Percentiles rank a stretch among this genome's conserved stretches.
Conservation (phyloP, 805 yeast species). For the Candida orba region DNA sequence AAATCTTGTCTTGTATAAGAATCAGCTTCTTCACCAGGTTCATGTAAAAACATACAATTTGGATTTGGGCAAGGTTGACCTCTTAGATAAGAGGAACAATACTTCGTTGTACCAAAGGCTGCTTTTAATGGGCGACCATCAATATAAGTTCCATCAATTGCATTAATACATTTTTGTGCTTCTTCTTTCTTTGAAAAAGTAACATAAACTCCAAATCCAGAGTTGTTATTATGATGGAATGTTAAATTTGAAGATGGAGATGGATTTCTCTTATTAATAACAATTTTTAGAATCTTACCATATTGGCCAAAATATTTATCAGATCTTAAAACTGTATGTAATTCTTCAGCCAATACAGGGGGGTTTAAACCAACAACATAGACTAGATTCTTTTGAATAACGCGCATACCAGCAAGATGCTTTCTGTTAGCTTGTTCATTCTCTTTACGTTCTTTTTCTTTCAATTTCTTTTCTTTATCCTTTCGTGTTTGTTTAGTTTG, state of each 20-base stretch:
- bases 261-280: constrained; percentile 72
- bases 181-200: constrained; percentile 92
- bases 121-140: constrained; percentile 90
- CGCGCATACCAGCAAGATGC: constrained; percentile 94
- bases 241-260: constrained; percentile 17
- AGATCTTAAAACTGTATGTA: constrained; percentile 73
- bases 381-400: constrained; percentile 95
- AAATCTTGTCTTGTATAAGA: constrained; percentile 86
- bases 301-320: constrained; percentile 98
- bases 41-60: constrained; percentile 97
- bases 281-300: constrained; percentile 91
- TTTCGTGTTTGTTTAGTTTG: constrained; percentile 74
- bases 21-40: constrained; percentile 99
- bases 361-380: constrained; percentile 95
- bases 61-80: constrained; percentile 98
- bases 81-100: constrained; percentile 91
- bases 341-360: constrained; percentile 68
- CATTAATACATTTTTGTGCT: constrained; percentile 87
- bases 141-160: constrained; percentile 86
- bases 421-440: constrained; percentile 75
- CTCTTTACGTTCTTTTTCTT: constrained; percentile 88
- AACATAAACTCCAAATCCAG: constrained; percentile 92
- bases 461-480: constrained; percentile 75
- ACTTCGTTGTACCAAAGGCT: constrained; percentile 97
- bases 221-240: constrained; percentile 29